Conservation (phyloP, 768 basidiomycete genomes). For the Boletus barrowsii region DNA sequence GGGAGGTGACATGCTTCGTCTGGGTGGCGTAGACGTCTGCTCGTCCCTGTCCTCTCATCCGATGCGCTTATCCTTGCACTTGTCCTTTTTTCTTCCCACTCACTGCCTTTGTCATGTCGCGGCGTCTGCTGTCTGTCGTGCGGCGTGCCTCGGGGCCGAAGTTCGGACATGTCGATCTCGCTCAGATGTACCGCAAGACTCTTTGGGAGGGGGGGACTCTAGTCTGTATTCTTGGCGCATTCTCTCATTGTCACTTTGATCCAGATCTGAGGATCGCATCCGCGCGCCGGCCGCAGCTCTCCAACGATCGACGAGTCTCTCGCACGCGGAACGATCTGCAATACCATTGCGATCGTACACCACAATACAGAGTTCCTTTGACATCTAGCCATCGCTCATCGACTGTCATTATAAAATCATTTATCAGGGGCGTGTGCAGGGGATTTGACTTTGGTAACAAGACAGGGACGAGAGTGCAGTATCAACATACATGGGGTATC, state of each 20-base stretch:
- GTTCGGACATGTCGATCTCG: conserved; percentile 85
- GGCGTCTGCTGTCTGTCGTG: not conserved
- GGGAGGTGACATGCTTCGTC: not conserved
- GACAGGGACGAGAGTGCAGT: no score
- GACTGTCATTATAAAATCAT: no score
- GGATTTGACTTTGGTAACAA: no score
- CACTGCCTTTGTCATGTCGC: not conserved
- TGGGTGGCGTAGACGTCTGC: conserved; percentile 27
- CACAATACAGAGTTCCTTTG: no score
- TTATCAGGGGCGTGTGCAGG: no score
- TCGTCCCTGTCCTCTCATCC: conserved; percentile 8
- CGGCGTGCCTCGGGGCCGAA: conserved; percentile 32
- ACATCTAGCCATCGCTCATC: no score
- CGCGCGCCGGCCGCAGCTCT: no score
- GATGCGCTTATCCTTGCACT: not conserved
- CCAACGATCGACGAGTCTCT: no score
- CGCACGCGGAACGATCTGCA: no score
- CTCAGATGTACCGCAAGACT: conserved; percentile 72
- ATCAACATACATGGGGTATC: not conserved
- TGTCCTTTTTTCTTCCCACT: conserved; percentile 9
- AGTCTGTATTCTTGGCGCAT: conserved; percentile 45
- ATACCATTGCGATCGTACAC: no score
- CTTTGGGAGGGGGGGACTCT: conserved; percentile 69
- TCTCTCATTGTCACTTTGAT: conserved; percentile 34
- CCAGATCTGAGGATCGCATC: no score